Conservation (phyloP, 140 eudicot species). For the Anethum foeniculum region DNA sequence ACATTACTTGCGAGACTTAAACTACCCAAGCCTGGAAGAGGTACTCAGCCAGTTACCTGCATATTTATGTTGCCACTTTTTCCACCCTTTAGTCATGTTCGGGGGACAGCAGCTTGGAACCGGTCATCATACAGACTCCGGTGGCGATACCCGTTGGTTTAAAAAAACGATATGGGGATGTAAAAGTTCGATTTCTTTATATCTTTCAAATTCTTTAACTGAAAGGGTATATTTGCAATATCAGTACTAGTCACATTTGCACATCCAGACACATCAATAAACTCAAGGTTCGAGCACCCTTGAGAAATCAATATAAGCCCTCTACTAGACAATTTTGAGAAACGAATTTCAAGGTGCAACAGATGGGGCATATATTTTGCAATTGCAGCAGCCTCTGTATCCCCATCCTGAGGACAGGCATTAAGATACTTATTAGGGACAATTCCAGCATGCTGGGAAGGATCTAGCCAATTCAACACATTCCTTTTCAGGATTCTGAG, state of each 20-base stretch:
- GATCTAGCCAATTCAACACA: conserved; percentile 66
- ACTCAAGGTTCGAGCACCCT: conserved; percentile 64
- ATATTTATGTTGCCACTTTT: background rate
- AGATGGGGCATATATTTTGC: conserved; percentile 59
- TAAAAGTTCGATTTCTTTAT: conserved; percentile 76
- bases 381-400: conserved; percentile 77
- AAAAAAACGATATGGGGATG: conserved; percentile 62
- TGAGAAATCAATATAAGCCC: conserved; percentile 58
- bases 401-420: conserved; percentile 78
- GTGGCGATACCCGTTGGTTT: conserved; percentile 69
- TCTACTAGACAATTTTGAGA: conserved; percentile 52
- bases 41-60: background rate
- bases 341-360: conserved; percentile 59
- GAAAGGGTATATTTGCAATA: conserved; percentile 40
- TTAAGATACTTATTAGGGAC: conserved; percentile 58
- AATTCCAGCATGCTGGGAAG: conserved; percentile 54
- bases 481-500: conserved; percentile 45
- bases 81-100: conserved; percentile 28
- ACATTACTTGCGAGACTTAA: background rate
- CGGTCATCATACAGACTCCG: conserved; percentile 82
- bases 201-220: conserved; percentile 46
- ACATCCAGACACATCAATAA: conserved; percentile 67
- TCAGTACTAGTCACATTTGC: conserved; percentile 65
- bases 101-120: conserved; percentile 60
- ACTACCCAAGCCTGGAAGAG: background rate